These are phyloP conservation scores for Fusarium duplospermum DNA, from an alignment of 2,329 filamentous ascomycete genomes.

Conservation along the genomic window DNA sequence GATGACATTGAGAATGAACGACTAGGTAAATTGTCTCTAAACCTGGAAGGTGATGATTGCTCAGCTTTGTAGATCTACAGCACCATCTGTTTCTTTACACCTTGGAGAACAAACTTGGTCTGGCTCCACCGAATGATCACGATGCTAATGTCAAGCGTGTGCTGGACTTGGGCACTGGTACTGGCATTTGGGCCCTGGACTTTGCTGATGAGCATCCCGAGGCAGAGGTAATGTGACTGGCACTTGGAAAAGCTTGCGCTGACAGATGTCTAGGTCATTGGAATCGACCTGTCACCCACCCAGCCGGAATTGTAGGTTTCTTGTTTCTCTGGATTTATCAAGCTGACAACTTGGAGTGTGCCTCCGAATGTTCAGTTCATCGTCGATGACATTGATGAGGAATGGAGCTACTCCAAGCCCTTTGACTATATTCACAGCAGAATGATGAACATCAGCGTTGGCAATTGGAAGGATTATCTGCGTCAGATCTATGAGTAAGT, in stretches of 20 bases:
- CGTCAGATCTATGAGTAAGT: constrained; percentile 14
- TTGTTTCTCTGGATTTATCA: background rate
- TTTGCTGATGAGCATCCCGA: constrained; percentile 14
- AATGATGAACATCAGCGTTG: constrained; percentile 22
- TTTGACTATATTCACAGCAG: constrained; percentile 28
- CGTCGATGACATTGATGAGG: constrained; percentile 23
- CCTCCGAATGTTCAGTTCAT: constrained; percentile 18
- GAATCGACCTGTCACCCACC: constrained; percentile 14
- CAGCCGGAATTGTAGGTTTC: constrained; percentile 13
- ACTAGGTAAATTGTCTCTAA: background rate
- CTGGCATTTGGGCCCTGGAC: constrained; percentile 7
- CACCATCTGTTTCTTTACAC: constrained; percentile 4
- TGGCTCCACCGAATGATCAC: background rate
- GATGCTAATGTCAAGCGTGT: constrained; percentile 9
- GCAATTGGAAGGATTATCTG: constrained; percentile 12
- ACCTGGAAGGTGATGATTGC: background rate
- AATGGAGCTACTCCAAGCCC: constrained; percentile 15
- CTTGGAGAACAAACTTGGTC: background rate
- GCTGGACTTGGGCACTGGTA: constrained; percentile 8
- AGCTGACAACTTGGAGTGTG: constrained; percentile 3
- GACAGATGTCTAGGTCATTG: background rate
- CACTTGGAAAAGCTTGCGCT: background rate
- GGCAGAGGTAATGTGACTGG: background rate
- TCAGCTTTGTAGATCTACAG: constrained; percentile 1
- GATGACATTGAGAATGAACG: constrained; percentile 11